Evolutionary conservation across 345 rosid species (phyloP).

Genomic region (Euphorbia lathyris): DNA sequence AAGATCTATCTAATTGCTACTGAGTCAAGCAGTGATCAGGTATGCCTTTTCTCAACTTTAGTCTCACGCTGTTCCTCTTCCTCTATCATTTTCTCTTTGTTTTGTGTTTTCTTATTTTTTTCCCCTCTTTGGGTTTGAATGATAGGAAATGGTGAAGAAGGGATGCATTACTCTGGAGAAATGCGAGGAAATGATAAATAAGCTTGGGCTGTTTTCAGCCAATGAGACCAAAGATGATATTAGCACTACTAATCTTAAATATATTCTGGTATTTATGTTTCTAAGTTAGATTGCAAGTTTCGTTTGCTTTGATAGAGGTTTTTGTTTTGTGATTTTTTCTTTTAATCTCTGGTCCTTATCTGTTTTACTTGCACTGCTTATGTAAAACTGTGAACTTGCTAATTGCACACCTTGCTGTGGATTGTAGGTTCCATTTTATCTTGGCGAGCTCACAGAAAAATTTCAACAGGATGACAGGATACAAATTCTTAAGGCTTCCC

Average conservation of each 20-base stretch:
- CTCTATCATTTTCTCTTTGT: background rate
- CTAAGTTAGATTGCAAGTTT: background rate
- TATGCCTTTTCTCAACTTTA: slow-evolving; percentile 8
- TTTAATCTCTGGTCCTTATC: background rate
- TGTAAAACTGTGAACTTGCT: background rate
- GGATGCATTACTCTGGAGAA: slow-evolving; percentile 63
- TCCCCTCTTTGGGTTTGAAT: slow-evolving; percentile 5
- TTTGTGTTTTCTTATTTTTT: too few relatives aligned
- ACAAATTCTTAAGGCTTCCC: slow-evolving; percentile 53
- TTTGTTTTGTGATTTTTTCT: background rate
- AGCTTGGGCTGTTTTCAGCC: slow-evolving; percentile 74
- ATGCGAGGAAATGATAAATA: slow-evolving; percentile 84
- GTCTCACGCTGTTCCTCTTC: background rate
- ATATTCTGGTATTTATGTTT: slow-evolving; percentile 59
- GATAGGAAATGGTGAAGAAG: slow-evolving; percentile 62
- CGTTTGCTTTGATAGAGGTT: background rate
- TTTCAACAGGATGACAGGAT: slow-evolving; percentile 58
- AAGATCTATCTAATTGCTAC: slow-evolving; percentile 61
- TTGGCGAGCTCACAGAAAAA: slow-evolving; percentile 77
- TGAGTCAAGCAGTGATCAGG: slow-evolving; percentile 69
- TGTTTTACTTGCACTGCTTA: background rate
- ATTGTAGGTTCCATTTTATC: slow-evolving; percentile 70
- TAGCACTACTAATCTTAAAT: slow-evolving; percentile 78
- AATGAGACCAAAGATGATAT: slow-evolving; percentile 92
- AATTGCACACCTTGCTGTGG: background rate